phyloP scores from a whole-genome alignment of 352 stramenopile genomes.

The Phytophthora sp. region DNA sequence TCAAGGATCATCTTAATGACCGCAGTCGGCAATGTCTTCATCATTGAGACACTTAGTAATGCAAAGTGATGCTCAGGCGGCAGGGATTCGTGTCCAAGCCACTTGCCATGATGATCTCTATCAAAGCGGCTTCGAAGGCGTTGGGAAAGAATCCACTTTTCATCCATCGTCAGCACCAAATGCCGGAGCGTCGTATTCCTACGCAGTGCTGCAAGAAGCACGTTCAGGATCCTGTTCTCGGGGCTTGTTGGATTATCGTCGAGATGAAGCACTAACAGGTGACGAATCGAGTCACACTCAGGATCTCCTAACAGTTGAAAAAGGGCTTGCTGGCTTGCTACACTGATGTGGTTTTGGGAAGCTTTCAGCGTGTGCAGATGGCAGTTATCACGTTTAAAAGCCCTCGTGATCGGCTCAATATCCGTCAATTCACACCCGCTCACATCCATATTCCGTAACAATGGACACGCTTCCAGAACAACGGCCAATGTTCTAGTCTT shows the following conservation, averaged over 20 bases:
- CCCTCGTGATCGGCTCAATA: constrained; percentile 37
- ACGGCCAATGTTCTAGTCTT: constrained; percentile 17
- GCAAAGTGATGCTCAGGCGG: constrained; percentile 26
- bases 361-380: constrained; percentile 42
- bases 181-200: constrained; percentile 35
- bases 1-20: constrained; percentile 44
- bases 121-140: constrained; percentile 13
- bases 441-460: constrained; percentile 44
- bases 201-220: constrained; percentile 24
- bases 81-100: constrained; percentile 31
- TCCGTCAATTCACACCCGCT: constrained; percentile 43
- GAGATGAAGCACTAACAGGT: constrained; percentile 39
- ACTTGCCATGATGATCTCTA: constrained; percentile 18
- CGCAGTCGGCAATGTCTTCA: constrained; percentile 30
- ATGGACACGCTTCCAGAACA: constrained; percentile 45
- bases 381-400: constrained; percentile 29
- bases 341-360: constrained; percentile 43
- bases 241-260: constrained; percentile 44
- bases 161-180: constrained; percentile 34
- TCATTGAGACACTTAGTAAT: constrained; percentile 28
- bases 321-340: constrained; percentile 34
- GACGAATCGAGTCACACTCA: constrained; percentile 14
- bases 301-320: constrained; percentile 32
- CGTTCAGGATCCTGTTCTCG: constrained; percentile 16
- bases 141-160: not conserved